A percentile compares a stretch with the other conserved stretches of the same genome.
These are phyloP conservation scores for Oryza longistaminata DNA, from an alignment of 176 grass and related monocot genomes.

Conservation along the genomic window DNA sequence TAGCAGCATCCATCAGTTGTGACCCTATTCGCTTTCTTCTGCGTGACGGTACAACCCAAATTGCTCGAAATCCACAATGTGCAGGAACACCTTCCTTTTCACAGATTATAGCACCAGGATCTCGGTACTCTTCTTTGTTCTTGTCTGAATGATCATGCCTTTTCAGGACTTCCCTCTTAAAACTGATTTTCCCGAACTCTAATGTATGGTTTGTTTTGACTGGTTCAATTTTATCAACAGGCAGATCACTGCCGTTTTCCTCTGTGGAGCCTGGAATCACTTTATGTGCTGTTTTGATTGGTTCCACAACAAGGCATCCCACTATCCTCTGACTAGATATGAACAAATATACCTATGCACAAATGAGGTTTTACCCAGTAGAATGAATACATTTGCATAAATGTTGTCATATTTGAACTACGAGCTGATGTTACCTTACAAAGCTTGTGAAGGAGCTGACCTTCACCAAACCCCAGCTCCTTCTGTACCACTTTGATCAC, in stretches of 20 bases:
- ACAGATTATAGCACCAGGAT: constrained; percentile 70
- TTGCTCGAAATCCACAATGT: constrained; percentile 76
- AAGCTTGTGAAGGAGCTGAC: constrained; percentile 67
- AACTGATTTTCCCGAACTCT: constrained; percentile 72
- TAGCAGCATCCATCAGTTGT: constrained; percentile 68
- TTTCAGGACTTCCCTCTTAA: constrained; percentile 72
- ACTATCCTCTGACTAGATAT: constrained; percentile 75
- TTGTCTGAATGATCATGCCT: constrained; percentile 34
- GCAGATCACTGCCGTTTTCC: neutral
- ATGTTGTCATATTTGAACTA: neutral
- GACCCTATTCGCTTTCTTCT: constrained; percentile 71
- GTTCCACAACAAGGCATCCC: constrained; percentile 83
- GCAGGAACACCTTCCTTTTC: constrained; percentile 62
- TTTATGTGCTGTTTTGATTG: constrained; percentile 80
- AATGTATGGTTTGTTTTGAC: constrained; percentile 44
- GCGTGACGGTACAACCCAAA: constrained; percentile 77
- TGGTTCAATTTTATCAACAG: constrained; percentile 25
- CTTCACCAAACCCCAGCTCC: constrained; percentile 73
- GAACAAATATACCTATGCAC: constrained; percentile 74
- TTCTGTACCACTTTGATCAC: constrained; percentile 74
- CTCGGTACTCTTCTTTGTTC: constrained; percentile 35
- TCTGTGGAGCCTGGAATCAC: constrained; percentile 48
- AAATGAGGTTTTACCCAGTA: neutral
- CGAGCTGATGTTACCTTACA: constrained; percentile 58
- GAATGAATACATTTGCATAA: neutral